Percentiles rank a stretch among this genome's conserved stretches.
These are phyloP conservation scores for bread wheat (Triticum aestivum) DNA, from an alignment of 176 grass and related monocot genomes.

Conservation along the genomic window IWGSC_CS_RefSeq_v2.1 NC_057802.1:98471842-98472341, in stretches of 20 bases:
- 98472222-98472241: neutral
- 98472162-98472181: neutral
- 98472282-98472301: neutral
- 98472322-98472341: neutral
- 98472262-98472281: neutral
- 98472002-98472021: neutral
- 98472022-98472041: neutral
- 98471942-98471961: neutral
- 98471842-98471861: neutral
- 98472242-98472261: neutral
- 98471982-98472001: neutral
- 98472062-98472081: neutral
- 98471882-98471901: neutral
- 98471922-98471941: neutral
- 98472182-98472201: neutral
- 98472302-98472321: neutral
- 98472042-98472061: neutral
- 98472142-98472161: neutral
- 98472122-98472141: neutral
- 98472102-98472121: neutral
- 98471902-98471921: neutral
- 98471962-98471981: neutral
- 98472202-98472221: neutral
- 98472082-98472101: neutral
- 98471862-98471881: neutral